Percentiles rank a stretch among this genome's conserved stretches.
phyloP scores from a whole-genome alignment of 2,329 filamentous ascomycete genomes.

The Furcasterigmium furcatum region DNA sequence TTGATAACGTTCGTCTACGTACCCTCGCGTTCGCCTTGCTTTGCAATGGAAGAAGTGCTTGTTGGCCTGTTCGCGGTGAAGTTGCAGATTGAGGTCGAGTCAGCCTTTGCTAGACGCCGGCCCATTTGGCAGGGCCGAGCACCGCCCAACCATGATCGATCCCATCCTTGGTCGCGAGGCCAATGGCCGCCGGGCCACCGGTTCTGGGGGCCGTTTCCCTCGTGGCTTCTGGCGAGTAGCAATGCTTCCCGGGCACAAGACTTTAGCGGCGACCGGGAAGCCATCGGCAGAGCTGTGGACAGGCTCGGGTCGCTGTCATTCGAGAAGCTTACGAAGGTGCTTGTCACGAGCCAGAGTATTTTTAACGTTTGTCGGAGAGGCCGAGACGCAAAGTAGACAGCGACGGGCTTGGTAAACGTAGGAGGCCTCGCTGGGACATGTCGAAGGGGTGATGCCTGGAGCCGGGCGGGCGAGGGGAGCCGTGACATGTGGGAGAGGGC shows the following conservation, averaged over 20 bases:
- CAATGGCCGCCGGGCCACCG: conserved; percentile 18
- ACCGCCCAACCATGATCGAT: conserved; percentile 5
- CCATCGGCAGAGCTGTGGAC: too few relatives aligned
- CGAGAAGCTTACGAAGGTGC: too few relatives aligned
- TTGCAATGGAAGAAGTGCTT: conserved; percentile 1
- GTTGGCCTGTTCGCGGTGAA: conserved; percentile 3
- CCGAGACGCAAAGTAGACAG: too few relatives aligned
- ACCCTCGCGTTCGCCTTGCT: neutral
- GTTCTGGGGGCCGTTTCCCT: conserved; percentile 38
- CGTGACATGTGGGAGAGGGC: neutral
- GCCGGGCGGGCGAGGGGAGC: neutral
- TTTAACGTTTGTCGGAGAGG: too few relatives aligned
- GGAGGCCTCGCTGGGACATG: neutral
- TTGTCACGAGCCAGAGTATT: too few relatives aligned
- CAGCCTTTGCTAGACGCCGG: conserved; percentile 20
- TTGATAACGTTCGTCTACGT: neutral
- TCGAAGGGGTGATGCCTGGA: neutral
- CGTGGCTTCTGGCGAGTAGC: conserved; percentile 1
- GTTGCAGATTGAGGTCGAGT: conserved; percentile 7
- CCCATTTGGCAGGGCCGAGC: conserved; percentile 13
- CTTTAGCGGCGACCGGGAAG: neutral
- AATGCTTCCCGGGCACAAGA: conserved; percentile 1
- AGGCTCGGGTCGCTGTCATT: too few relatives aligned
- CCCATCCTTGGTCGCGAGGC: neutral
- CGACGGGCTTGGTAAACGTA: neutral